These are phyloP conservation scores for Vigna radiata DNA, from an alignment of 306 rosid genomes.

Conservation along the genomic window DNA sequence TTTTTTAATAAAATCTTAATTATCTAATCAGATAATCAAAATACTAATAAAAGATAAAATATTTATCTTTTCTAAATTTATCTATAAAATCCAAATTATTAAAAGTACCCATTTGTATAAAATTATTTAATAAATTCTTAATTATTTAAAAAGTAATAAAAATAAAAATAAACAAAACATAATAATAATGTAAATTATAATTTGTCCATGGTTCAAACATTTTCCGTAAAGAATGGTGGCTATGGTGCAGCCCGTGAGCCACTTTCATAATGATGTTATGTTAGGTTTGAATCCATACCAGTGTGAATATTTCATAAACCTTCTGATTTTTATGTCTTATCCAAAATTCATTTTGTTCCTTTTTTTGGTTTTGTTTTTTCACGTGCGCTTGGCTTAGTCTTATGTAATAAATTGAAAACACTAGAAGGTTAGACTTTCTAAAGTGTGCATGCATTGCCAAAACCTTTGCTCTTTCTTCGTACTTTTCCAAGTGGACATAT, in stretches of 20 bases:
- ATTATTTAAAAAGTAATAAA: too few relatives aligned
- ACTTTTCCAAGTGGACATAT: neutral
- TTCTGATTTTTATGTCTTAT: neutral
- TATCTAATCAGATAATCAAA: too few relatives aligned
- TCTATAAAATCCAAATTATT: too few relatives aligned
- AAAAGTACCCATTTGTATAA: too few relatives aligned
- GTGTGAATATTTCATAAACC: neutral
- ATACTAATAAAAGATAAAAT: too few relatives aligned
- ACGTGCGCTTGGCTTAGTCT: neutral
- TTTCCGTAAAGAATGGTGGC: neutral
- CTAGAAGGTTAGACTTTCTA: neutral
- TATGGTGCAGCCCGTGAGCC: neutral
- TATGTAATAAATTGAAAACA: neutral
- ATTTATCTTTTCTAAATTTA: too few relatives aligned
- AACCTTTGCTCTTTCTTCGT: neutral
- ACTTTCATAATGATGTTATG: neutral
- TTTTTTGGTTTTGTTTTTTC: neutral
- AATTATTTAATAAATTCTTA: too few relatives aligned
- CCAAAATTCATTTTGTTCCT: neutral
- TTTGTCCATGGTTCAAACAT: neutral
- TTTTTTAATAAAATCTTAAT: too few relatives aligned
- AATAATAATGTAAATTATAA: too few relatives aligned
- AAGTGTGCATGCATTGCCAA: neutral
- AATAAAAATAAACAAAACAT: too few relatives aligned
- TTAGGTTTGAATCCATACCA: neutral